These are phyloP conservation scores for Herpotrichia juniperi DNA, from an alignment of 2,329 filamentous ascomycete genomes.

Conservation along the genomic window DNA sequence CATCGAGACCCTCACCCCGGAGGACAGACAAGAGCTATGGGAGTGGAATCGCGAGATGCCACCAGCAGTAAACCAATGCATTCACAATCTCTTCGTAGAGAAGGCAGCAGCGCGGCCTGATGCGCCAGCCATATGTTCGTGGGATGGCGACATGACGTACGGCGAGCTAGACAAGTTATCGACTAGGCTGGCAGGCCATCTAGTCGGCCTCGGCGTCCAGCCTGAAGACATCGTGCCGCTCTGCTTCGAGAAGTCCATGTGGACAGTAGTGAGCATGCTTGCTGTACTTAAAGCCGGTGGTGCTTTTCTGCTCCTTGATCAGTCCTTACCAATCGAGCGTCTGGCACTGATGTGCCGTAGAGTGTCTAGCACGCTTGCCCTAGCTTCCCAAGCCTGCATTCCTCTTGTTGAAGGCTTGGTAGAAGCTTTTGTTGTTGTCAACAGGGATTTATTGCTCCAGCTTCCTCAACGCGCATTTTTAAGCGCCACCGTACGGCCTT, in stretches of 20 bases:
- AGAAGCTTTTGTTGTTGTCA: not conserved
- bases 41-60: not conserved
- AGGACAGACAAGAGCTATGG: not conserved
- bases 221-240: conserved; percentile 14
- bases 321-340: not conserved
- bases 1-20: conserved; percentile 9
- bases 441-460: not conserved
- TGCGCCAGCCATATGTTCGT: conserved; percentile 10
- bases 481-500: too few species aligned
- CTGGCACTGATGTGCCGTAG: conserved; percentile 1
- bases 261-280: too few species aligned
- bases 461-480: too few species aligned
- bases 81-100: not conserved
- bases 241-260: conserved; percentile 30
- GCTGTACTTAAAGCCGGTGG: conserved; percentile 49
- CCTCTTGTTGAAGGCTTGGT: not conserved
- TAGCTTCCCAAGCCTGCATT: not conserved
- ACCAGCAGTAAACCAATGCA: not conserved
- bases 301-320: conserved; percentile 38
- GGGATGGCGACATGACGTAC: conserved; percentile 19
- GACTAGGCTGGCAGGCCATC: conserved; percentile 5
- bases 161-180: conserved; percentile 9
- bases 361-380: not conserved
- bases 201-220: conserved; percentile 7
- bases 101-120: not conserved